Conservation (phyloP, 2,329 filamentous ascomycete species). For the Ophiocordyceps australis region DNA sequence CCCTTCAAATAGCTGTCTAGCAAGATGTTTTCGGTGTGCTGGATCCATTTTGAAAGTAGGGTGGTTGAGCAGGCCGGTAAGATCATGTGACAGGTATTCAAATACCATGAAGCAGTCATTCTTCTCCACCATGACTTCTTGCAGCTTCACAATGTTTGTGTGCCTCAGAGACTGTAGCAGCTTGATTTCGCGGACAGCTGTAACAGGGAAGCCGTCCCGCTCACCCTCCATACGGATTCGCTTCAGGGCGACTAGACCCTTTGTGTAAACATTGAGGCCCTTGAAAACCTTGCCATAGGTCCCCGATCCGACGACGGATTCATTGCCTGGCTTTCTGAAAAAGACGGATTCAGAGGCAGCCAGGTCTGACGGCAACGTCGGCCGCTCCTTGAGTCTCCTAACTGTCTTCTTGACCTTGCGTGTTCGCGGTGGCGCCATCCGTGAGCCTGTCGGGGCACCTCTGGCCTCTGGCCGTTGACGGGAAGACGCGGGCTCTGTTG, state of each 20-base stretch:
- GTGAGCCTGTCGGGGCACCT: slow-evolving; percentile 14
- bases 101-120: slow-evolving; percentile 99
- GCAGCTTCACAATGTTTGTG: slow-evolving; percentile 62
- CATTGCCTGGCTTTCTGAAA: slow-evolving; percentile 89
- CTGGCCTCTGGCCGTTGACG: slow-evolving; percentile 18
- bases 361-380: slow-evolving; percentile 53
- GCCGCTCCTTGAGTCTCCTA: slow-evolving; percentile 53
- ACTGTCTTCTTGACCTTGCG: slow-evolving; percentile 49
- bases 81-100: slow-evolving; percentile 89
- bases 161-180: slow-evolving; percentile 75
- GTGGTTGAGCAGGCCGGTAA: slow-evolving; percentile 89
- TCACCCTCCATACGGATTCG: slow-evolving; percentile 90
- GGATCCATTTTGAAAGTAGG: slow-evolving; percentile 73
- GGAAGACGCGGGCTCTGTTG: slow-evolving; percentile 34
- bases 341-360: slow-evolving; percentile 76
- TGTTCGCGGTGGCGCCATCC: slow-evolving; percentile 27
- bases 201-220: slow-evolving; percentile 78
- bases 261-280: slow-evolving; percentile 81
- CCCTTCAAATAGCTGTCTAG: slow-evolving; percentile 82
- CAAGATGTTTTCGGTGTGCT: slow-evolving; percentile 82
- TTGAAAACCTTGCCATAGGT: slow-evolving; percentile 96
- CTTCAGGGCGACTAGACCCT: slow-evolving; percentile 68
- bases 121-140: slow-evolving; percentile 94
- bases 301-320: slow-evolving; percentile 86
- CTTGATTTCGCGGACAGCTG: slow-evolving; percentile 81